Percentiles rank a stretch among this genome's conserved stretches.
Evolutionary conservation across 768 basidiomycete genomes (phyloP).

Genomic region (Termitomyces sp.): DNA sequence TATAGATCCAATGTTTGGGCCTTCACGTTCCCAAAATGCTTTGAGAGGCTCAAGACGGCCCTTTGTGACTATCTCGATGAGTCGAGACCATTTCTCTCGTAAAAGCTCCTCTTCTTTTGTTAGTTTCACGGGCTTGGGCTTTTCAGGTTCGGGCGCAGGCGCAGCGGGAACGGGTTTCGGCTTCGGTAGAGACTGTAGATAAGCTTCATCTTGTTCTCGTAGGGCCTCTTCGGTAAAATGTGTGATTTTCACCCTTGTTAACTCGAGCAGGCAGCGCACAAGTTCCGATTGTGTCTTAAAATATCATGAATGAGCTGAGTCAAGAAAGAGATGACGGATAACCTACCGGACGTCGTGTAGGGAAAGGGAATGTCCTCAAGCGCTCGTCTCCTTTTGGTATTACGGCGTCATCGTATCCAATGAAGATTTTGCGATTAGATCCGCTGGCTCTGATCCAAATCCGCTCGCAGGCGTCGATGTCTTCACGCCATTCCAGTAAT

Average conservation of each 20-base stretch:
- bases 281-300: constrained; percentile 87
- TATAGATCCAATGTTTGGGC: constrained; percentile 49
- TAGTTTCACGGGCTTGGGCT: constrained; percentile 54
- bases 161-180: constrained; percentile 47
- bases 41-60: constrained; percentile 80
- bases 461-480: constrained; percentile 79
- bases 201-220: constrained; percentile 82
- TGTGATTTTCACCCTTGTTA: constrained; percentile 80
- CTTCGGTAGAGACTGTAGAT: constrained; percentile 85
- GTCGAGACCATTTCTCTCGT: constrained; percentile 77
- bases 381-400: constrained; percentile 79
- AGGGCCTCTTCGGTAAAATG: constrained; percentile 85
- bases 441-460: constrained; percentile 91
- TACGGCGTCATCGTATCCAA: constrained; percentile 81
- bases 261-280: constrained; percentile 78
- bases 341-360: constrained; percentile 89
- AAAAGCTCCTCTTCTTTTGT: constrained; percentile 76
- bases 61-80: constrained; percentile 89
- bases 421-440: constrained; percentile 84
- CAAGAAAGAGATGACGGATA: background rate
- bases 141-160: constrained; percentile 37
- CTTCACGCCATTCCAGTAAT: constrained; percentile 82
- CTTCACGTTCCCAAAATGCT: constrained; percentile 80
- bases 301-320: background rate
- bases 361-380: constrained; percentile 90